Conservation (phyloP, 2,329 filamentous ascomycete species). For the Aureobasidium musti region DNA sequence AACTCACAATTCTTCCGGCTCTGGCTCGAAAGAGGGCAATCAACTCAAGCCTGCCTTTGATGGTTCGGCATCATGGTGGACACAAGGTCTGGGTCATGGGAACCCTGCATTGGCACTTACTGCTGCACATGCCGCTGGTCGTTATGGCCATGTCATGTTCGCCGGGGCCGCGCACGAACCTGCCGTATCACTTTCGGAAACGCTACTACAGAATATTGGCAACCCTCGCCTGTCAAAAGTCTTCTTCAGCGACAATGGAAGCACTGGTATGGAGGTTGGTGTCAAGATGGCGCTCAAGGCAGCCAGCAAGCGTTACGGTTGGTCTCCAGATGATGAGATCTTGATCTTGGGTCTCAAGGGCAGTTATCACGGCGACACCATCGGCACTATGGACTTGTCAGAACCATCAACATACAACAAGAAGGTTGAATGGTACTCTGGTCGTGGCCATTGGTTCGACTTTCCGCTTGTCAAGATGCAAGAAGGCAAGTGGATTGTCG, state of each 20-base stretch:
- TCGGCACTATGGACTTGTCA: constrained; percentile 82
- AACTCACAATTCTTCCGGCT: constrained; percentile 44
- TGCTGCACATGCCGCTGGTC: constrained; percentile 76
- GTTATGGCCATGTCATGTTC: constrained; percentile 90
- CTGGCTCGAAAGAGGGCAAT: constrained; percentile 33
- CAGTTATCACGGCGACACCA: constrained; percentile 84
- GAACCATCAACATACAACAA: constrained; percentile 77
- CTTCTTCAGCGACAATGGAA: constrained; percentile 83
- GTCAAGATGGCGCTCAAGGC: constrained; percentile 82
- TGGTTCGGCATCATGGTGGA: constrained; percentile 89
- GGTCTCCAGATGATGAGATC: constrained; percentile 60
- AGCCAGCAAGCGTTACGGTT: constrained; percentile 65
- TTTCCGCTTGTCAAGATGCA: constrained; percentile 71
- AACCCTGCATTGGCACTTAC: constrained; percentile 71
- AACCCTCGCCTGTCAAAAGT: constrained; percentile 69
- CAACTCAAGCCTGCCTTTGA: constrained; percentile 71
- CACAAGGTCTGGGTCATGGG: constrained; percentile 79
- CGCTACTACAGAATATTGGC: constrained; percentile 59
- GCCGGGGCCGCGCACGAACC: constrained; percentile 78
- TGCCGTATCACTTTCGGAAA: constrained; percentile 67
- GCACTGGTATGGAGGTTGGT: constrained; percentile 80
- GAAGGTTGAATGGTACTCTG: constrained; percentile 83
- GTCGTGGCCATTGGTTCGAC: constrained; percentile 77
- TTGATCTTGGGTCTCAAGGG: constrained; percentile 74
- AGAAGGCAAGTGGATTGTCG: constrained; percentile 66